Evolutionary conservation across 1,284 basidiomycete genomes (phyloP).

Genomic region (Ganoderma meredithae): DNA sequence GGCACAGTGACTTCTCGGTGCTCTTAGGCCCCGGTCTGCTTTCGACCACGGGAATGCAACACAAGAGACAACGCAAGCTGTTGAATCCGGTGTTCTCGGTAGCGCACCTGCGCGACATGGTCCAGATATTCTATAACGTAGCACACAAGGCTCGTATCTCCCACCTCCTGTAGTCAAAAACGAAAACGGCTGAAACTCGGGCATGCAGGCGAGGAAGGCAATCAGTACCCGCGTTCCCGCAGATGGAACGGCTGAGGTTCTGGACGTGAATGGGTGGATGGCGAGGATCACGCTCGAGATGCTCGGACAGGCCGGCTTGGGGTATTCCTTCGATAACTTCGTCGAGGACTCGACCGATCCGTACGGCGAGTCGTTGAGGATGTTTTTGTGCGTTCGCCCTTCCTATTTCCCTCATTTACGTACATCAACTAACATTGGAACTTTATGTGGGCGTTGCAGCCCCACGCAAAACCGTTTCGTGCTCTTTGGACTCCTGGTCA

Average conservation of each 20-base stretch:
- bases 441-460: background rate
- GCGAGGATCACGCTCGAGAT: constrained; percentile 20
- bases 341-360: constrained; percentile 21
- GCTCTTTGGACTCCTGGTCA: background rate
- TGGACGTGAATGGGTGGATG: constrained; percentile 21
- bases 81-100: constrained; percentile 3
- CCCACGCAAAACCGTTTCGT: background rate
- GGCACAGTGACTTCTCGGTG: constrained; percentile 1
- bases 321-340: constrained; percentile 23
- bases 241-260: background rate
- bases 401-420: no score
- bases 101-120: constrained; percentile 11
- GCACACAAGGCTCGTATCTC: constrained; percentile 7
- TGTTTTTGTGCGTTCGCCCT: constrained; percentile 34
- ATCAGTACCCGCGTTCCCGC: constrained; percentile 13
- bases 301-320: constrained; percentile 21
- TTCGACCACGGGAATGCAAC: constrained; percentile 1
- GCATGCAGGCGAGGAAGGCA: background rate
- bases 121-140: constrained; percentile 12
- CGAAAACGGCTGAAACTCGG: background rate
- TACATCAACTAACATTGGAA: background rate
- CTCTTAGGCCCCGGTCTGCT: constrained; percentile 12
- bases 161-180: background rate
- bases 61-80: constrained; percentile 11
- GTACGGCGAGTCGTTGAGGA: constrained; percentile 35